Evolutionary conservation across 139 green algal species (phyloP), one percentile per base, ranked within the genome.

Genomic region (Tetratostichococcus sp.): DNA sequence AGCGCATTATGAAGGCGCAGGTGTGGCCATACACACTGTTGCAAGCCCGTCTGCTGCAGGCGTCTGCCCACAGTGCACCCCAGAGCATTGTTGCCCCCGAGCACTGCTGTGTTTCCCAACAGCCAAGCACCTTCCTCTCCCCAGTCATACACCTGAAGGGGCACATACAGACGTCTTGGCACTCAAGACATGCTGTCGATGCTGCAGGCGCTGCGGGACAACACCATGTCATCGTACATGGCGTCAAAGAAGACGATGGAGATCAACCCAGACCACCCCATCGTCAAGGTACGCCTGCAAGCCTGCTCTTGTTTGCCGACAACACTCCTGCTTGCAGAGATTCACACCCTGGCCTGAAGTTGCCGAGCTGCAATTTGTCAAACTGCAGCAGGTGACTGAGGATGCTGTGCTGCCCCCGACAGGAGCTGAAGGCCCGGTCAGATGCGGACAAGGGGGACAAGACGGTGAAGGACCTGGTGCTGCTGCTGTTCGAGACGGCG

Each of bases 1-100:
- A 99, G 91, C 90, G 96, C 72, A 99, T 99, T 89, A 99, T 99
- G 96, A 98, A 98, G 91, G 96, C 96, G 17, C 95, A 97, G 86
- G 77, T 75, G 66, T n/a, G n/a, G n/a, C n/a, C n/a, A n/a, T n/a
- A 26, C 68, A 57, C 39, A 14, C 8, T 22, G 8, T 22, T 50
- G 39, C 8, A 50, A 22, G 39, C 22, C 17, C 19, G 50, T 62
- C 50, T 62, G 50, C 11, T 50, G 11, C 39, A 6, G 39, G 39
- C 11, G 39, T 11, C 6, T 50, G 11, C 11, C 39, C 11, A n/a
- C n/a, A n/a, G n/a, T n/a, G n/a, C n/a, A n/a, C n/a, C n/a, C n/a
- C n/a, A n/a, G n/a, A 50, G 39, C 39, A 50, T 22, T 50, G 39
- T 50, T 14, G 8, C 39, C 8, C 39, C 39, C 39, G 8, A 8